These are phyloP conservation scores for Nicotiana tabacum DNA, from an alignment of 257 asterid species.

Conservation along the genomic window DNA sequence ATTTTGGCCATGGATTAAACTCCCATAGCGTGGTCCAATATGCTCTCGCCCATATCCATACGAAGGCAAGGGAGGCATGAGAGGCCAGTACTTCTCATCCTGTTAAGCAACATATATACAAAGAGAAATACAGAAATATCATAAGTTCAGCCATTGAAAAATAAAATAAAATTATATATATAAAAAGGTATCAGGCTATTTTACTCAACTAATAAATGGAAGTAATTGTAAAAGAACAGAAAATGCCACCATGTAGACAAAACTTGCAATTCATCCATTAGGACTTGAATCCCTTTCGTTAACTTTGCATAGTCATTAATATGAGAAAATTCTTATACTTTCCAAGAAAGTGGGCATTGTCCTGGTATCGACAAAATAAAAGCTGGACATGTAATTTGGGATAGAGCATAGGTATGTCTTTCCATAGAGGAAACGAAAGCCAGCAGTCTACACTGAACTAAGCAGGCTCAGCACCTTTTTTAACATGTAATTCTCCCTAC, in stretches of 20 bases:
- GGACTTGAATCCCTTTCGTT: not conserved
- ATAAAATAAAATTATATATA: not conserved
- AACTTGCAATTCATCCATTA: not conserved
- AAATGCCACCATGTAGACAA: not conserved
- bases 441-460: not conserved
- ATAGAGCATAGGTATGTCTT: not conserved
- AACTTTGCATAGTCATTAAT: not conserved
- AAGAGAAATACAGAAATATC: not conserved
- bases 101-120: slow-evolving; percentile 13
- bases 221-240: not conserved
- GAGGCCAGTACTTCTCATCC: slow-evolving; percentile 76
- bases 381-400: not conserved
- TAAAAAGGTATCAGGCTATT: not conserved
- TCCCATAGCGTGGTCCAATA: slow-evolving; percentile 73
- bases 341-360: not conserved
- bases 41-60: slow-evolving; percentile 79
- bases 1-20: slow-evolving; percentile 75
- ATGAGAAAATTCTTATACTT: not conserved
- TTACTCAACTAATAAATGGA: not conserved
- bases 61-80: slow-evolving; percentile 81
- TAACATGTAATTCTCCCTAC: not conserved
- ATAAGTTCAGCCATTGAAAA: slow-evolving; percentile 6
- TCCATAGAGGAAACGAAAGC: not conserved
- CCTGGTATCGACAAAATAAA: not conserved
- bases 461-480: not conserved